Evolutionary conservation across 2,329 filamentous ascomycete genomes (phyloP), one percentile per base, ranked within the genome.

Genomic region (Magnaporthiopsis rhizophila): DNA sequence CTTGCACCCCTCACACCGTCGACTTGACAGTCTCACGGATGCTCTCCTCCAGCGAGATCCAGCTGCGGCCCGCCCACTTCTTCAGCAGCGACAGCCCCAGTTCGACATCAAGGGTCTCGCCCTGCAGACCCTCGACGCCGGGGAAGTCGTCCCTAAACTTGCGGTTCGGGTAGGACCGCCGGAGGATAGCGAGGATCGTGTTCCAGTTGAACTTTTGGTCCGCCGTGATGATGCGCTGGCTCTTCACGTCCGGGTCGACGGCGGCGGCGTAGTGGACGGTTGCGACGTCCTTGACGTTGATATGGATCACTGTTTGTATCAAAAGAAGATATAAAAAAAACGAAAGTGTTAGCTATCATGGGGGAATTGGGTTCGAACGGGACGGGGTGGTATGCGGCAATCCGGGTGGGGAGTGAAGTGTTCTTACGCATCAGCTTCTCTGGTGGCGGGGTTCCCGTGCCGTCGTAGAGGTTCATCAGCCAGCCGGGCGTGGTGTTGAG

Each of bases 211-310:
- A 70, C 12, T 64, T 38, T 0, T 64, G 34, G 5, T 63, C 71
- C 62, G 67, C 71, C 13, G 68, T 69, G 56, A 70, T 67, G 59
- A 74, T 63, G 58, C 72, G 71, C 66, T 71, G 68, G 8, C 65
- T 64, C 3, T 66, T 53, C 11, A 73, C 66, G 24, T 65, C 62
- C 9, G 68, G 67, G 26, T 72, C 66, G 0, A 72, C 64, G 6
- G 71, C 58, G 6, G 69, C 72, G 1, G 69, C 70, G 3, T 70
- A 66, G 60, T 74, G 72, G 12, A 74, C 64, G 15, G 67, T 57
- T 12, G 63, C 65, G 62, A 28, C 62, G 53, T 65, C 62, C 18
- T 62, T 64, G 24, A 64, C 63, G 12, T 66, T 50, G 53, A 65
- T 26, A 15, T 65, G 45, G 15, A 8, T 50, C 1, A 50, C 61